Conservation (phyloP, 2,329 filamentous ascomycete species). For the Eurotiales sp. region DNA sequence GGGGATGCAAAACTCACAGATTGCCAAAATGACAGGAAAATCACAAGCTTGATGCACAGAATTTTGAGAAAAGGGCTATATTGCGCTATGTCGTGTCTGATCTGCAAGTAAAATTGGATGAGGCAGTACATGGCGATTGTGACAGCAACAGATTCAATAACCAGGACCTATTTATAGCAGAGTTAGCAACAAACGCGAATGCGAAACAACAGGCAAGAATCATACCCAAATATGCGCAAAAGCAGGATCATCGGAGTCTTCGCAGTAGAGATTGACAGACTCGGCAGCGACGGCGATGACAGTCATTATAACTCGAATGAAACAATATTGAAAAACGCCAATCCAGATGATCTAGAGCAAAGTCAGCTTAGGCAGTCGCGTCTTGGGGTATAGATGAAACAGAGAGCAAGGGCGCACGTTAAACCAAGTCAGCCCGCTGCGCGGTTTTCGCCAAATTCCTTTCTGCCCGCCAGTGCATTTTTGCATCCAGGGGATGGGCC, state of each 20-base stretch:
- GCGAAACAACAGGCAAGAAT: not conserved
- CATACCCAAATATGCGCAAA: constrained; percentile 78
- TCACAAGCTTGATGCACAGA: constrained; percentile 81
- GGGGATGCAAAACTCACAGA: constrained; percentile 34
- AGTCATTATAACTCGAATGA: constrained; percentile 75
- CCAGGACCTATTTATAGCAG: constrained; percentile 53
- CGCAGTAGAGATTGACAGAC: constrained; percentile 67
- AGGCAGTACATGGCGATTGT: constrained; percentile 83
- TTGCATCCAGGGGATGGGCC: constrained; percentile 67
- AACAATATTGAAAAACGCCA: constrained; percentile 80
- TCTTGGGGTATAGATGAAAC: not conserved
- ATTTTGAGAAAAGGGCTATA: constrained; percentile 76
- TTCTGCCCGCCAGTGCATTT: constrained; percentile 66
- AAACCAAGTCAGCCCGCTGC: constrained; percentile 83
- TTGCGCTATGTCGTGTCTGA: constrained; percentile 63
- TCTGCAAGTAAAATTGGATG: constrained; percentile 79
- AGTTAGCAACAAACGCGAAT: not conserved
- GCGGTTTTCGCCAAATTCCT: constrained; percentile 68
- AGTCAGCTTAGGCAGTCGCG: not conserved
- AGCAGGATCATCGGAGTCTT: constrained; percentile 69
- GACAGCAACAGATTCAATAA: constrained; percentile 68
- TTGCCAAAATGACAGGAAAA: constrained; percentile 91
- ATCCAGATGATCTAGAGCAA: constrained; percentile 57
- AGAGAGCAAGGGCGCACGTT: constrained; percentile 49
- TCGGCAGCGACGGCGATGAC: constrained; percentile 72